These are phyloP conservation scores for Trichophyton rubrum DNA, from an alignment of 2,329 filamentous ascomycete genomes.

Conservation along the genomic window DNA sequence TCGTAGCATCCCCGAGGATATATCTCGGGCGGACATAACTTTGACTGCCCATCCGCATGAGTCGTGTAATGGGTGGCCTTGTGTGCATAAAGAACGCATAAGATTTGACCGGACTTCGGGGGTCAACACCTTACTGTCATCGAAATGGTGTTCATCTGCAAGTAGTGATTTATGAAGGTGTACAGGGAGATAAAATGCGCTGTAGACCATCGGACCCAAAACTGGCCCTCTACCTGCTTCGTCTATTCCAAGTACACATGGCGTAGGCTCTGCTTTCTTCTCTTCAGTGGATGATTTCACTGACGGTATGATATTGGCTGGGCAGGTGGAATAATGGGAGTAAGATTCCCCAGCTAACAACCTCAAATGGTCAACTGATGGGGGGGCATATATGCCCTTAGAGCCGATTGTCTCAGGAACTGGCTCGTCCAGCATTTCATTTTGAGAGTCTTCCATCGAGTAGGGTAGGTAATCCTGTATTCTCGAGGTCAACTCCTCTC, in stretches of 20 bases:
- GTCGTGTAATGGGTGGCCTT: constrained; percentile 43
- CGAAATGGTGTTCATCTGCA: constrained; percentile 68
- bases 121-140: constrained; percentile 88
- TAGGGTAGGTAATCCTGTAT: background rate
- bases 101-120: constrained; percentile 63
- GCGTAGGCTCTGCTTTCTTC: constrained; percentile 31
- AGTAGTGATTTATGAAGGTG: constrained; percentile 59
- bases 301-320: constrained; percentile 44
- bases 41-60: constrained; percentile 75
- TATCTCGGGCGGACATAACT: constrained; percentile 71
- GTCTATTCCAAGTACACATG: constrained; percentile 77
- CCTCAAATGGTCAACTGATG: constrained; percentile 48
- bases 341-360: constrained; percentile 57
- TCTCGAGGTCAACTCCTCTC: background rate
- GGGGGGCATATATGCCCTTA: constrained; percentile 47
- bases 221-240: constrained; percentile 90
- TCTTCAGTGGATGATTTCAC: constrained; percentile 19
- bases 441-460: constrained; percentile 24
- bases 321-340: constrained; percentile 58
- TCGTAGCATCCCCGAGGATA: constrained; percentile 64
- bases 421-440: constrained; percentile 11
- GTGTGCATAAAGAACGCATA: constrained; percentile 58
- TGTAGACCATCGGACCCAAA: constrained; percentile 63
- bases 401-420: constrained; percentile 25
- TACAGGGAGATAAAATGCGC: constrained; percentile 57